phyloP scores from a whole-genome alignment of 768 basidiomycete species.

The Suillus lakei region DNA sequence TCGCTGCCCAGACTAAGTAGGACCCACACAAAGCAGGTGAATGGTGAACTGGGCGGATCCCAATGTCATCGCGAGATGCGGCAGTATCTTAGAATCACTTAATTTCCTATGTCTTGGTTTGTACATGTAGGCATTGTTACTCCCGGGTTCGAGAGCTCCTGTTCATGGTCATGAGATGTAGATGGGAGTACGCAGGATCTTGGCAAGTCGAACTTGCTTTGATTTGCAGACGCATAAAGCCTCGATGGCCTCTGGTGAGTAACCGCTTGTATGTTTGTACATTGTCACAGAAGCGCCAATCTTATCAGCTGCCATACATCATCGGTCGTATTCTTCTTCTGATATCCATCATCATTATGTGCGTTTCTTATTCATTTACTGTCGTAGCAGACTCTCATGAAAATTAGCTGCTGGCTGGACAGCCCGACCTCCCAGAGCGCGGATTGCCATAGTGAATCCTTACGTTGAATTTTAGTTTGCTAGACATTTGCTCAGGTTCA shows the following conservation, averaged over 20 bases:
- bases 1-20: neutral
- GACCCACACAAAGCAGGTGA: neutral
- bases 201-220: slow-evolving; percentile 1
- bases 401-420: neutral
- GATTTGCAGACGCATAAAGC: neutral
- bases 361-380: neutral
- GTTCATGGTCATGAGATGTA: neutral
- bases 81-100: neutral
- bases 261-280: neutral
- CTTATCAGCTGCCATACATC: neutral
- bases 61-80: neutral
- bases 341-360: neutral
- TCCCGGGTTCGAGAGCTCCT: neutral
- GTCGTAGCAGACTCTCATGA: neutral
- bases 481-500: neutral
- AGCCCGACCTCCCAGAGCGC: neutral
- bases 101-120: neutral
- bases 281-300: neutral
- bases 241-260: slow-evolving; percentile 4
- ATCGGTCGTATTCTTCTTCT: neutral
- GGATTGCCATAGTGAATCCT: neutral
- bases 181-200: slow-evolving; percentile 1
- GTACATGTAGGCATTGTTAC: neutral
- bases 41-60: slow-evolving; percentile 5
- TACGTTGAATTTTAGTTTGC: neutral